These are phyloP conservation scores for Tinospora cordifolia DNA, from an alignment of 164 flowering plant genomes.

Conservation along the genomic window DNA sequence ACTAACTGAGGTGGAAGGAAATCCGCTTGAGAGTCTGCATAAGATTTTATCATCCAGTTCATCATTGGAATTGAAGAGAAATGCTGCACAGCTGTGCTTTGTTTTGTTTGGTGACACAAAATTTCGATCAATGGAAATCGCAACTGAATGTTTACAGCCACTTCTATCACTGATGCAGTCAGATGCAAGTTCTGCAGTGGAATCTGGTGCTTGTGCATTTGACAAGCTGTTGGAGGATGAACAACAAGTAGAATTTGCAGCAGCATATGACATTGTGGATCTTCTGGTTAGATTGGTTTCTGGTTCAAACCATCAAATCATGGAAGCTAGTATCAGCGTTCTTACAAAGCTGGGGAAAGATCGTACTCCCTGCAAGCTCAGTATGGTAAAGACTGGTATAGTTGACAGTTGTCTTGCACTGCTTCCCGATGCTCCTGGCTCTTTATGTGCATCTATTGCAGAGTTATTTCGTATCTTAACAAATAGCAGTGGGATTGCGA, in stretches of 20 bases:
- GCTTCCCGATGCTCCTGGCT: conserved; percentile 53
- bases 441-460: conserved; percentile 59
- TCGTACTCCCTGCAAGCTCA: conserved; percentile 53
- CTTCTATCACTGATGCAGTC: too few relatives aligned
- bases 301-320: conserved; percentile 45
- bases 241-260: conserved; percentile 40
- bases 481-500: conserved; percentile 68
- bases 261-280: conserved; percentile 46
- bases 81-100: conserved; percentile 66
- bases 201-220: too few relatives aligned
- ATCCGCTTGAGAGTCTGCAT: conserved; percentile 48
- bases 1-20: conserved; percentile 50
- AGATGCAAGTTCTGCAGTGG: too few relatives aligned
- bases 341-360: conserved; percentile 83
- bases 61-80: conserved; percentile 50
- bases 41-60: conserved; percentile 48
- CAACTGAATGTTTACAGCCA: conserved; percentile 61
- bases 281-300: conserved; percentile 65
- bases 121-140: conserved; percentile 44
- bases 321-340: conserved; percentile 56
- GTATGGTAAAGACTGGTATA: conserved; percentile 73
- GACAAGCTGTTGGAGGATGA: too few relatives aligned
- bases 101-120: conserved; percentile 47
- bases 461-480: conserved; percentile 80
- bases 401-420: conserved; percentile 62